Evolutionary conservation across 148 eudicot genomes (phyloP).

Genomic region (Euryodendron excelsum): DNA sequence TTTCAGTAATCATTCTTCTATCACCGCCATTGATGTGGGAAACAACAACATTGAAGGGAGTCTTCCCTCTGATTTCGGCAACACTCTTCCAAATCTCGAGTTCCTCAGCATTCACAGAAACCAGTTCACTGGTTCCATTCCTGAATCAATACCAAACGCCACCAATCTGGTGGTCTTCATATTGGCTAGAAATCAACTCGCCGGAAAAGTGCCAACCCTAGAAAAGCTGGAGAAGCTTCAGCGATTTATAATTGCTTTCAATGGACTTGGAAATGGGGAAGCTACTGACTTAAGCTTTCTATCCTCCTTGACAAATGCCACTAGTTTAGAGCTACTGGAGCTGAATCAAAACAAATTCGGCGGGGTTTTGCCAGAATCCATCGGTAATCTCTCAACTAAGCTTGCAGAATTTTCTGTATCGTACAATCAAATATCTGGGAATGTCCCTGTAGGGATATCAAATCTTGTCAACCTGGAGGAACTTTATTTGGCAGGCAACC

Average conservation of each 20-base stretch:
- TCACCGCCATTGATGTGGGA: neutral
- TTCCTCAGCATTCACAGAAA: constrained; percentile 13
- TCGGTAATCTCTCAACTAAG: constrained; percentile 29
- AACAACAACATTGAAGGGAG: constrained; percentile 17
- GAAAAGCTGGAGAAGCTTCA: constrained; percentile 13
- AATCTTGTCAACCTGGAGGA: constrained; percentile 19
- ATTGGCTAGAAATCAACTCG: neutral
- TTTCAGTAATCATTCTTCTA: constrained; percentile 20
- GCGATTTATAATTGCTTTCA: neutral
- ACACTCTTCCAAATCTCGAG: constrained; percentile 18
- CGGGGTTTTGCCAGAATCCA: constrained; percentile 27
- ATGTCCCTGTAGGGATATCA: constrained; percentile 24
- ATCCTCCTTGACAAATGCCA: constrained; percentile 32
- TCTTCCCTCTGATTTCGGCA: constrained; percentile 19
- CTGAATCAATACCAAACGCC: constrained; percentile 21
- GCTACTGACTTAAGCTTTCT: constrained; percentile 28
- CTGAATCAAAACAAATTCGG: constrained; percentile 19
- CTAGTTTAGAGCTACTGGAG: constrained; percentile 11
- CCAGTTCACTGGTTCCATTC: constrained; percentile 26
- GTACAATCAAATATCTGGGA: constrained; percentile 22
- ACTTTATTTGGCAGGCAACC: constrained; percentile 2
- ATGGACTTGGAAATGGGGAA: constrained; percentile 27
- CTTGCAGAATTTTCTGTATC: neutral
- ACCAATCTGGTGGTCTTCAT: neutral
- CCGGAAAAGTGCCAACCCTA: constrained; percentile 19